Evolutionary conservation across 1,139 yeast genomes (phyloP).

Genomic region (Suhomyces guaymorum): DNA sequence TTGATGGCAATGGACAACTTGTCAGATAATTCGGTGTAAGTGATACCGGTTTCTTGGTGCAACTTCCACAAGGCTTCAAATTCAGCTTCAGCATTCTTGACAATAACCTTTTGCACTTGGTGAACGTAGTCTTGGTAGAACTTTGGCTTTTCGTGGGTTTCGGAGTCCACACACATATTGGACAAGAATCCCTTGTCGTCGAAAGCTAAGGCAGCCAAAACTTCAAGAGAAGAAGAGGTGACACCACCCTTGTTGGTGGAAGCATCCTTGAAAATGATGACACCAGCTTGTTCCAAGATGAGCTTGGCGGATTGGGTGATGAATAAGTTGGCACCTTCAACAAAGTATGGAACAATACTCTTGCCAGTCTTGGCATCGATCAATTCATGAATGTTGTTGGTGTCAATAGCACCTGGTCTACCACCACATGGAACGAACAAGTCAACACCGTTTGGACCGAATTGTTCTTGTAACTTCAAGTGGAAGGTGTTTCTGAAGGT

Average conservation of each 20-base stretch:
- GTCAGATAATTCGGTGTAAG: slow-evolving; percentile 82
- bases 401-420: slow-evolving; percentile 94
- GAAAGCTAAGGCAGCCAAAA: slow-evolving; percentile 88
- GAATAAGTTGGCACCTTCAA: slow-evolving; percentile 96
- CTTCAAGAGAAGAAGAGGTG: slow-evolving; percentile 94
- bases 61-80: slow-evolving; percentile 87
- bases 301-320: slow-evolving; percentile 93
- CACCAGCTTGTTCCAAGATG: slow-evolving; percentile 82
- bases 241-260: slow-evolving; percentile 99
- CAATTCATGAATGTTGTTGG: slow-evolving; percentile 73
- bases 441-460: slow-evolving; percentile 63
- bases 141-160: slow-evolving; percentile 57
- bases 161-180: slow-evolving; percentile 69
- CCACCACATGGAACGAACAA: slow-evolving; percentile 98
- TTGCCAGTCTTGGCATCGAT: slow-evolving; percentile 78
- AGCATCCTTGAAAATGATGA: slow-evolving; percentile 88
- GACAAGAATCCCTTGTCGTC: slow-evolving; percentile 78
- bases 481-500: slow-evolving; percentile 94
- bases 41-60: slow-evolving; percentile 62
- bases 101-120: slow-evolving; percentile 76
- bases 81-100: slow-evolving; percentile 77
- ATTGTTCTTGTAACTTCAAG: slow-evolving; percentile 64
- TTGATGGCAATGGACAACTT: slow-evolving; percentile 83
- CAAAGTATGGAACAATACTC: slow-evolving; percentile 79
- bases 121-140: slow-evolving; percentile 81